Evolutionary conservation across 2,329 filamentous ascomycete species (phyloP).

Genomic region (Huntiella abstrusa): DNA sequence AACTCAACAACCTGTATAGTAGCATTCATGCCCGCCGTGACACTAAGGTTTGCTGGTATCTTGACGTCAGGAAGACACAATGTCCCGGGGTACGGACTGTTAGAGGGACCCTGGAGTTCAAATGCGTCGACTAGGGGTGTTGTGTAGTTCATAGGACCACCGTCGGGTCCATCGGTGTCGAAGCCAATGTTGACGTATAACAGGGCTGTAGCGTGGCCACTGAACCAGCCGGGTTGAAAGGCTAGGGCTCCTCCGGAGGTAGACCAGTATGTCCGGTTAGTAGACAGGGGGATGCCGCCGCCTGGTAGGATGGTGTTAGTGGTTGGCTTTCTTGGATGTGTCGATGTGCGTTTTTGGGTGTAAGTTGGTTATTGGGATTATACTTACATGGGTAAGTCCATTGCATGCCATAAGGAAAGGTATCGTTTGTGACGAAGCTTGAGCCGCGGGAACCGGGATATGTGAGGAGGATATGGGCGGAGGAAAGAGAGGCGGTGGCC

Average conservation of each 20-base stretch:
- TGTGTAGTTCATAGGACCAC: conserved; percentile 23
- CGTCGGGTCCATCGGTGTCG: conserved; percentile 36
- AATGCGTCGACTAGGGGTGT: conserved; percentile 54
- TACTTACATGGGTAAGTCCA: conserved; percentile 53
- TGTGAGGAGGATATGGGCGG: conserved; percentile 37
- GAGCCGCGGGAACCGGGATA: conserved; percentile 49
- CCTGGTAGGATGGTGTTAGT: conserved; percentile 27
- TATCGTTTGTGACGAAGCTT: conserved; percentile 43
- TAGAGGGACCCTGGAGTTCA: conserved; percentile 54
- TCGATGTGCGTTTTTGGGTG: not conserved
- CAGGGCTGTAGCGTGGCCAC: conserved; percentile 54
- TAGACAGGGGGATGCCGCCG: conserved; percentile 52
- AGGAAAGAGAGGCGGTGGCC: conserved; percentile 10
- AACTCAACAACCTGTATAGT: conserved; percentile 63
- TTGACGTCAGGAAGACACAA: conserved; percentile 64
- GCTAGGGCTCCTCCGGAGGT: conserved; percentile 54
- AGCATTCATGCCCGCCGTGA: conserved; percentile 55
- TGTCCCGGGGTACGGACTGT: conserved; percentile 54
- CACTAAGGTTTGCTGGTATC: conserved; percentile 41
- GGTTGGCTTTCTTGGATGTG: not conserved
- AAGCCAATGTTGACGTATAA: conserved; percentile 73
- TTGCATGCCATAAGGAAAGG: conserved; percentile 48
- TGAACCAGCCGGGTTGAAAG: conserved; percentile 75
- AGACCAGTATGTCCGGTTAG: conserved; percentile 69
- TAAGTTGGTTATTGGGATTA: not conserved